These are phyloP conservation scores for Xylaria acuta DNA, from an alignment of 495 filamentous ascomycete genomes.

Conservation along the genomic window DNA sequence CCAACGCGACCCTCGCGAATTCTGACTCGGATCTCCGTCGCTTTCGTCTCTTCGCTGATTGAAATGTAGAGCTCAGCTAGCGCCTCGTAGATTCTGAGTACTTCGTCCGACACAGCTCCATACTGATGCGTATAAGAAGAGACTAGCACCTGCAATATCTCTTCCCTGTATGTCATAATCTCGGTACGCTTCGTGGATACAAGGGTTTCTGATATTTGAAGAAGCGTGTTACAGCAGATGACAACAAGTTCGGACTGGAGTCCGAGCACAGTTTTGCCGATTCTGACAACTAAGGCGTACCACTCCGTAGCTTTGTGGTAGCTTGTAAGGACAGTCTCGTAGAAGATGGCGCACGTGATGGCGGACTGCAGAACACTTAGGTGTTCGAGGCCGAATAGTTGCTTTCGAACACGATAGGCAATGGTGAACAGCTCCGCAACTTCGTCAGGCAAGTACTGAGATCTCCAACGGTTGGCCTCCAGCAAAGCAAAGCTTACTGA, in stretches of 20 bases:
- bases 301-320: slow-evolving; percentile 11
- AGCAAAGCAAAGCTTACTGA: slow-evolving; percentile 15
- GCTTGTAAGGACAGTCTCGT: slow-evolving; percentile 2
- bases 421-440: slow-evolving; percentile 7
- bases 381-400: slow-evolving; percentile 13
- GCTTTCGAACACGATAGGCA: slow-evolving; percentile 19
- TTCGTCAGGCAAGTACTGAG: slow-evolving; percentile 13
- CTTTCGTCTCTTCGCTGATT: slow-evolving; percentile 17
- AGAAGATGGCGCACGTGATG: slow-evolving; percentile 1
- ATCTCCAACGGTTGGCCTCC: slow-evolving; percentile 17
- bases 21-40: slow-evolving; percentile 16
- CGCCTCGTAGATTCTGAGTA: slow-evolving; percentile 10
- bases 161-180: slow-evolving; percentile 22
- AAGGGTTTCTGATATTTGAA: slow-evolving; percentile 15
- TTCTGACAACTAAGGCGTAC: slow-evolving; percentile 12
- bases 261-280: slow-evolving; percentile 17
- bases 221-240: slow-evolving; percentile 15
- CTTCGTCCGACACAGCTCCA: slow-evolving; percentile 1
- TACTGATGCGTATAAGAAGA: slow-evolving; percentile 21
- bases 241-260: slow-evolving; percentile 13
- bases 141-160: slow-evolving; percentile 6
- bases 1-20: background rate
- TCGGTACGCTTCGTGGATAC: slow-evolving; percentile 9
- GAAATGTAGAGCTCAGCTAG: slow-evolving; percentile 12
- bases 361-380: slow-evolving; percentile 16